A percentile compares a stretch with the other conserved stretches of the same genome.
Evolutionary conservation across 352 stramenopile genomes (phyloP).

Genomic region (Phytophthora tentaculata): DNA sequence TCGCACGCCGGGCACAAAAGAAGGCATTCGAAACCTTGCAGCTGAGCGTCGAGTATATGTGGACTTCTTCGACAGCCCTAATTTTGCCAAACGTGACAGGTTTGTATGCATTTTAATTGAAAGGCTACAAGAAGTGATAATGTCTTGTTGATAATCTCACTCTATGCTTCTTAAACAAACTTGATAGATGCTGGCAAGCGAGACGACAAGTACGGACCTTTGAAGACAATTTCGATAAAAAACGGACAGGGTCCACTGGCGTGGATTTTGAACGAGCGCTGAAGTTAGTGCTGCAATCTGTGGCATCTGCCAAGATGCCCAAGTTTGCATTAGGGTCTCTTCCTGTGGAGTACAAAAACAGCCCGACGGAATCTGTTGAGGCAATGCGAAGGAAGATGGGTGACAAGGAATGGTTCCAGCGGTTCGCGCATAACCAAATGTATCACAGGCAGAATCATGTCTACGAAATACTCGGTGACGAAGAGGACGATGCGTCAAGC

Average conservation of each 20-base stretch:
- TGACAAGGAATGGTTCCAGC: conserved; percentile 48
- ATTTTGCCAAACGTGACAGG: conserved; percentile 50
- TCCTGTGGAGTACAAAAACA: conserved; percentile 37
- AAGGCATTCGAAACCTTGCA: conserved; percentile 45
- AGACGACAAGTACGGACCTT: conserved; percentile 48
- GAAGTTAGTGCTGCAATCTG: conserved; percentile 41
- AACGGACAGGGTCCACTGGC: conserved; percentile 35
- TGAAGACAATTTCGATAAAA: conserved; percentile 43
- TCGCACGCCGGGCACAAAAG: conserved; percentile 52
- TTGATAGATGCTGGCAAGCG: conserved; percentile 58
- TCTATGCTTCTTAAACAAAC: no score
- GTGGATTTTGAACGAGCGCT: conserved; percentile 53
- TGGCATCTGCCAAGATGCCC: conserved; percentile 56
- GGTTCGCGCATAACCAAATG: conserved; percentile 50
- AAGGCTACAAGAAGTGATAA: no score
- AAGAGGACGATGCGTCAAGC: conserved; percentile 10
- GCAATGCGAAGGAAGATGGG: conserved; percentile 42
- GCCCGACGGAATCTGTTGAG: conserved; percentile 40
- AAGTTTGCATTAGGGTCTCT: conserved; percentile 58
- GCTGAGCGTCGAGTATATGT: conserved; percentile 52
- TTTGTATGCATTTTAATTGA: conserved; percentile 10
- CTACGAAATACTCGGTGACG: conserved; percentile 25
- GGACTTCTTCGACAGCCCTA: conserved; percentile 64
- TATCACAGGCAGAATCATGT: conserved; percentile 40
- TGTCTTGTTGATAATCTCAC: no score